phyloP scores from a whole-genome alignment of 768 basidiomycete species.

The Sporobolomyces phaffii region DNA sequence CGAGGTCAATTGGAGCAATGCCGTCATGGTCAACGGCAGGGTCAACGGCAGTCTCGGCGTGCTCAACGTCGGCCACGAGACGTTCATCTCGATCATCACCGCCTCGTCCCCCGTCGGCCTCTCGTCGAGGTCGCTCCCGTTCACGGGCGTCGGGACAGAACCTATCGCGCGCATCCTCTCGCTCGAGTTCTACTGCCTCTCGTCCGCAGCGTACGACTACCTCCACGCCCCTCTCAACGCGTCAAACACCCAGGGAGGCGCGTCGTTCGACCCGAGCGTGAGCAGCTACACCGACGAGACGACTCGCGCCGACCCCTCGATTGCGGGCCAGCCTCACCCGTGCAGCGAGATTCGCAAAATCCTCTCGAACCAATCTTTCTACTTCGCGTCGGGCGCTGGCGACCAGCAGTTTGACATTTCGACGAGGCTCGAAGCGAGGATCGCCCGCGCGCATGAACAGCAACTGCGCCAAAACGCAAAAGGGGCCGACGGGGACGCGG shows the following conservation, averaged over 20 bases:
- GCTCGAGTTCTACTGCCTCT: conserved; percentile 82
- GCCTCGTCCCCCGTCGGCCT: conserved; percentile 58
- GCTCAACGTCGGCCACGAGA: conserved; percentile 50
- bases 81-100: conserved; percentile 77
- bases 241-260: conserved; percentile 48
- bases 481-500: conserved; percentile 36
- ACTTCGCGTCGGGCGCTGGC: conserved; percentile 63
- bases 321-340: conserved; percentile 69
- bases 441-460: conserved; percentile 8
- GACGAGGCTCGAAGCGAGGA: conserved; percentile 60
- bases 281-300: conserved; percentile 46
- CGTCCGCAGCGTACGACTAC: conserved; percentile 78
- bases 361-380: conserved; percentile 84
- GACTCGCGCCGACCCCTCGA: conserved; percentile 42
- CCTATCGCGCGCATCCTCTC: conserved; percentile 73
- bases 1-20: conserved; percentile 61
- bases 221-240: conserved; percentile 53
- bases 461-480: conserved; percentile 8
- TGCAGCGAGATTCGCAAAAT: conserved; percentile 85
- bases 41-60: conserved; percentile 28
- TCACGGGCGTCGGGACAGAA: conserved; percentile 56
- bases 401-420: conserved; percentile 78
- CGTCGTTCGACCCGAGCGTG: conserved; percentile 28
- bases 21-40: conserved; percentile 55
- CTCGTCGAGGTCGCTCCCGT: conserved; percentile 49